A percentile compares a stretch with the other conserved stretches of the same genome.
Conservation (phyloP, 495 filamentous ascomycete genomes). For the Staphylotrichum longicolle region DNA sequence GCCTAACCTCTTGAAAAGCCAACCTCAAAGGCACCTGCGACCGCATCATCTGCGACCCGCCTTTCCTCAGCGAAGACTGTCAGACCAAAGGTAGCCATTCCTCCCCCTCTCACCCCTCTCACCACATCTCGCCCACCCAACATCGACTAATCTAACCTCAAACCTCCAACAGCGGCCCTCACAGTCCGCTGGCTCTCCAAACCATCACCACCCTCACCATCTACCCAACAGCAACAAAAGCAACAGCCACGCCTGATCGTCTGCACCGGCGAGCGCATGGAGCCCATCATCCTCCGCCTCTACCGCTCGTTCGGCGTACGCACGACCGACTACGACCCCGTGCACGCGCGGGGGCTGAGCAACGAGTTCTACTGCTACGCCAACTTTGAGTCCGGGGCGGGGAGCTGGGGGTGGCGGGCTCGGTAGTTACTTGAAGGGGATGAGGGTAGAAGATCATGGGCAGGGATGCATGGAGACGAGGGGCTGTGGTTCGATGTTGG, state of each 20-base stretch:
- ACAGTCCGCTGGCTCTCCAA: conserved; percentile 68
- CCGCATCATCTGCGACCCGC: conserved; percentile 70
- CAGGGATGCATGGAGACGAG: background rate
- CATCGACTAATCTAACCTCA: background rate
- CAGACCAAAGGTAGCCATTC: conserved; percentile 64
- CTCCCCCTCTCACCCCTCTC: conserved; percentile 6
- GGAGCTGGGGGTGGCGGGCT: conserved; percentile 43
- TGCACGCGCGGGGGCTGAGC: conserved; percentile 65
- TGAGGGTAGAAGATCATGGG: too few relatives aligned
- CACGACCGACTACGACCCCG: conserved; percentile 60
- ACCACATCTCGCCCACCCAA: background rate
- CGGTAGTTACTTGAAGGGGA: background rate
- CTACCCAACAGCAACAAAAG: background rate
- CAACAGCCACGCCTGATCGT: conserved; percentile 49
- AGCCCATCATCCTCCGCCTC: conserved; percentile 49
- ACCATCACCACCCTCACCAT: conserved; percentile 7
- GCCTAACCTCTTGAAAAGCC: conserved; percentile 20
- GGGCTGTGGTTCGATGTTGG: too few relatives aligned
- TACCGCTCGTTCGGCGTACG: conserved; percentile 49
- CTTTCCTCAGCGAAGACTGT: conserved; percentile 75
- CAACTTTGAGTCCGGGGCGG: conserved; percentile 59
- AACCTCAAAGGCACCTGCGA: conserved; percentile 63
- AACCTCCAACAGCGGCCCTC: conserved; percentile 54
- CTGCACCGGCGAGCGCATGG: conserved; percentile 72
- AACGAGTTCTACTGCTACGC: conserved; percentile 80